Evolutionary conservation across 805 yeast species (phyloP).

Genomic region (Isabelozyma gotoi): DNA sequence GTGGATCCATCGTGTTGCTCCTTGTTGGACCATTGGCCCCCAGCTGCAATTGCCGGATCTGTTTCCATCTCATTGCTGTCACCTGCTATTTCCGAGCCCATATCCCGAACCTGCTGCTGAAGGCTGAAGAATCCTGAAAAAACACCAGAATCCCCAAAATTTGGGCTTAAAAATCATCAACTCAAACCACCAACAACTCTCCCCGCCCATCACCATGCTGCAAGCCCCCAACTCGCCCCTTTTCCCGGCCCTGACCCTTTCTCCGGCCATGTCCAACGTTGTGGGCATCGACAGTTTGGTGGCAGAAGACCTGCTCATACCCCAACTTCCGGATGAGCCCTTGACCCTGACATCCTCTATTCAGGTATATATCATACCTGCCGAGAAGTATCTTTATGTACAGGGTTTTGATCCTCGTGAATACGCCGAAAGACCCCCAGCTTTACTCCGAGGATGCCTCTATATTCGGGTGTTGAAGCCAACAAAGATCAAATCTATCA

Average conservation of each 20-base stretch:
- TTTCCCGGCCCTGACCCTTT: constrained; percentile 26
- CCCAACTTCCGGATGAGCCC: constrained; percentile 57
- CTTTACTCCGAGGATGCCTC: constrained; percentile 78
- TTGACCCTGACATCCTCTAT: constrained; percentile 60
- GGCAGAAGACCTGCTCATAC: constrained; percentile 24
- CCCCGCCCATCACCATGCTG: neutral
- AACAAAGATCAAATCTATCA: constrained; percentile 63
- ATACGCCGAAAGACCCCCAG: constrained; percentile 65
- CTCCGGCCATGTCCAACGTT: constrained; percentile 24
- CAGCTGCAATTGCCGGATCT: too few species aligned
- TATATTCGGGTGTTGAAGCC: constrained; percentile 70
- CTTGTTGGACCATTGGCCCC: too few species aligned
- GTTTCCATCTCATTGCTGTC: too few species aligned
- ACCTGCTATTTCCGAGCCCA: too few species aligned
- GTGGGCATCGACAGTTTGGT: constrained; percentile 10
- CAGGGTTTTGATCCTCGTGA: constrained; percentile 79
- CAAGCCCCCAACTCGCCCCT: constrained; percentile 19
- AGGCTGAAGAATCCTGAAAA: too few species aligned
- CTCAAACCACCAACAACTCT: neutral
- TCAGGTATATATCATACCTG: constrained; percentile 69
- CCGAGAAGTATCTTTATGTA: constrained; percentile 77
- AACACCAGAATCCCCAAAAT: too few species aligned
- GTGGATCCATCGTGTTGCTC: too few species aligned
- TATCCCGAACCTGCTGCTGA: too few species aligned
- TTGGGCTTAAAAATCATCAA: neutral